Conservation (phyloP, 805 yeast genomes). For the Candida vartiovaarae region DNA sequence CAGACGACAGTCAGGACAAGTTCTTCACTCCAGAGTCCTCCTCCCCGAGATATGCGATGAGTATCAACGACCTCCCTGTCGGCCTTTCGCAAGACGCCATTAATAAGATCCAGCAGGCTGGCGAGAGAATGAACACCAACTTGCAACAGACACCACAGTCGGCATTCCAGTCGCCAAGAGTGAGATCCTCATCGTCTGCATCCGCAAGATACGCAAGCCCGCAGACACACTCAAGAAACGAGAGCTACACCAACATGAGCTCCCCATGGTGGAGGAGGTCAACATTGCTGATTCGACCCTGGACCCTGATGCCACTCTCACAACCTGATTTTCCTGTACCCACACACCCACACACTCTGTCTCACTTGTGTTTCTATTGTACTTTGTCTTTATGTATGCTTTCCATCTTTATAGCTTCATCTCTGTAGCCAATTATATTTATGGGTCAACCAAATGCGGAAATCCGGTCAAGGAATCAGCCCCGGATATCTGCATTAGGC, state of each 20-base stretch:
- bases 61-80: constrained; percentile 7
- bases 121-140: background rate
- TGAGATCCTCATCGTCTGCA: background rate
- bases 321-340: no score
- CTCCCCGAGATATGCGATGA: constrained; percentile 8
- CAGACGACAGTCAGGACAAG: background rate
- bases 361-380: background rate
- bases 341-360: background rate
- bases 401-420: background rate
- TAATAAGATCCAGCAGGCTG: constrained; percentile 4
- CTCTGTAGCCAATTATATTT: no score
- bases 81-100: constrained; percentile 8
- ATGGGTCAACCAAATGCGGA: no score
- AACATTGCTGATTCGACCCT: background rate
- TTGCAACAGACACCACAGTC: background rate
- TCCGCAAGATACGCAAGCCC: background rate
- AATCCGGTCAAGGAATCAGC: no score
- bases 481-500: no score
- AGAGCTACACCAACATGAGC: background rate
- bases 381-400: background rate
- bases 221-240: background rate
- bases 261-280: background rate
- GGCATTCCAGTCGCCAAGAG: background rate
- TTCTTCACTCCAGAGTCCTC: background rate
- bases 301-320: background rate